Percentiles rank a stretch among this genome's conserved stretches.
Evolutionary conservation across 768 basidiomycete species (phyloP).

Genomic region (Cyclocybe cylindracea): DNA sequence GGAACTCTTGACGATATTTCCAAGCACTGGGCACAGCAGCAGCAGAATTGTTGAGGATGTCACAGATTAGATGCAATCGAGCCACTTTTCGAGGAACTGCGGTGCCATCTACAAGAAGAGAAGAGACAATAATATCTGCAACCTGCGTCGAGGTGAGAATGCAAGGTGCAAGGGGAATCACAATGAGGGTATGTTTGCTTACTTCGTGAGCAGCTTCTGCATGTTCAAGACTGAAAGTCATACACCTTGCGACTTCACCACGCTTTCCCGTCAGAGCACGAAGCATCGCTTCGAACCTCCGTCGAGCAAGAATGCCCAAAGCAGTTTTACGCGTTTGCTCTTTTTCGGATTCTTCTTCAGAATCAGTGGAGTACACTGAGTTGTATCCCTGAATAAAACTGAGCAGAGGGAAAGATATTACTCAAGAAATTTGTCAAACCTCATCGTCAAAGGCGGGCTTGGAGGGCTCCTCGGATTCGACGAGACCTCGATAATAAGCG

Average conservation of each 20-base stretch:
- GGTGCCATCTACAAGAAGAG: constrained; percentile 87
- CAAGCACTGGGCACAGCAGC: constrained; percentile 94
- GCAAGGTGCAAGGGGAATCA: no score
- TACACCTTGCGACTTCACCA: constrained; percentile 90
- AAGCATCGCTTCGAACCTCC: constrained; percentile 89
- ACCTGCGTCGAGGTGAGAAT: constrained; percentile 49
- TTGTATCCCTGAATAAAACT: constrained; percentile 66
- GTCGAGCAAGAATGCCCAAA: constrained; percentile 78
- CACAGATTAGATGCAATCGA: constrained; percentile 92
- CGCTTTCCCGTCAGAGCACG: constrained; percentile 82
- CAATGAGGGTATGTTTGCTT: constrained; percentile 3
- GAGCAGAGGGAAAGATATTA: constrained; percentile 5
- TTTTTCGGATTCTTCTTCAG: constrained; percentile 90
- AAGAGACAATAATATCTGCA: constrained; percentile 86
- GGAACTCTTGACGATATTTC: constrained; percentile 96
- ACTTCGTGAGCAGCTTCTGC: constrained; percentile 96
- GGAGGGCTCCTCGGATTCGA: constrained; percentile 54
- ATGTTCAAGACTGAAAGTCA: constrained; percentile 97
- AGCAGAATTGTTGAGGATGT: constrained; percentile 97
- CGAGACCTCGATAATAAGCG: constrained; percentile 67
- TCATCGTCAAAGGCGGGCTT: constrained; percentile 84
- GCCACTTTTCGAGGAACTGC: constrained; percentile 98
- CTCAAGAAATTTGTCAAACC: constrained; percentile 32
- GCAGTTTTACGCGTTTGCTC: constrained; percentile 77
- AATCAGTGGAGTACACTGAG: constrained; percentile 89